These are phyloP conservation scores for Jimgerdemannia flammicorona DNA, from an alignment of 192 early-diverging fungal genomes.

Conservation along the genomic window DNA sequence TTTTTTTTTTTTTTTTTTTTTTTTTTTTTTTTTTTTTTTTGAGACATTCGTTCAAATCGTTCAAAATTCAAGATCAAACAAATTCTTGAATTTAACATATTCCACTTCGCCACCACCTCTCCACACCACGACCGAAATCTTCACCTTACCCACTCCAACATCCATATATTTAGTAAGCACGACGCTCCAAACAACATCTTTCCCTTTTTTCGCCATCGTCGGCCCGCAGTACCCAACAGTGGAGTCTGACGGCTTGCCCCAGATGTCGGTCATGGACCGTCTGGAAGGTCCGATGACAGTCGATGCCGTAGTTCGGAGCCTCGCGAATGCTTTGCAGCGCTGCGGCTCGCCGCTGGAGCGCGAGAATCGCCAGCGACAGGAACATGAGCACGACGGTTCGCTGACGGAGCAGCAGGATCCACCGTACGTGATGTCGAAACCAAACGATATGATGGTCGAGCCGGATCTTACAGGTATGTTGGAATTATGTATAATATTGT, in stretches of 20 bases:
- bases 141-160: neutral
- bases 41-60: too few relatives aligned
- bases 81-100: too few relatives aligned
- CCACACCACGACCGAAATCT: too few relatives aligned
- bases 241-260: slow-evolving; percentile 28
- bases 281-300: slow-evolving; percentile 55
- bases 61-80: too few relatives aligned
- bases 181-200: slow-evolving; percentile 69
- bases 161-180: slow-evolving; percentile 44
- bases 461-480: too few relatives aligned
- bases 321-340: slow-evolving; percentile 47
- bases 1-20: too few relatives aligned
- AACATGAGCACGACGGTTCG: slow-evolving; percentile 65
- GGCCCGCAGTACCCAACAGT: slow-evolving; percentile 49
- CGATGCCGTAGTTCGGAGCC: slow-evolving; percentile 42
- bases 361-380: slow-evolving; percentile 58
- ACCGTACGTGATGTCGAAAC: too few relatives aligned
- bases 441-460: too few relatives aligned
- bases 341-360: slow-evolving; percentile 56
- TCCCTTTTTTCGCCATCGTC: slow-evolving; percentile 80
- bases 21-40: too few relatives aligned
- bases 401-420: slow-evolving; percentile 84
- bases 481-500: too few relatives aligned
- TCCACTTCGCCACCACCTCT: too few relatives aligned
- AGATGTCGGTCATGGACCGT: slow-evolving; percentile 61